These are phyloP conservation scores for Epithele typhae DNA, from an alignment of 768 basidiomycete species.

Conservation along the genomic window DNA sequence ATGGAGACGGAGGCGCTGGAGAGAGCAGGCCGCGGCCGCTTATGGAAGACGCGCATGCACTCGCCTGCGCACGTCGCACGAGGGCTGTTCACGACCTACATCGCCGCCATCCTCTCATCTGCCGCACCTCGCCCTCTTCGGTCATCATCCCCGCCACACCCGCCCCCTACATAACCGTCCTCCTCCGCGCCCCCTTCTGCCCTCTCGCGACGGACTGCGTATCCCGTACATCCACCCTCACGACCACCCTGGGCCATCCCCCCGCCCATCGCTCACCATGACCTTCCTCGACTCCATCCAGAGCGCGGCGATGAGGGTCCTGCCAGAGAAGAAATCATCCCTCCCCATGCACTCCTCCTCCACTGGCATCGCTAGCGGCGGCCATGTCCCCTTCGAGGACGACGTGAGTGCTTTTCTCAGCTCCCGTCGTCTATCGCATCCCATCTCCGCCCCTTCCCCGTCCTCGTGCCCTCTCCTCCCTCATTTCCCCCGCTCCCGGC, in stretches of 20 bases:
- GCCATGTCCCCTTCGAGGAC: constrained; percentile 58
- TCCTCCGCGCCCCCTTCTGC: neutral
- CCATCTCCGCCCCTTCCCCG: constrained; percentile 1
- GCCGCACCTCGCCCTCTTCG: neutral
- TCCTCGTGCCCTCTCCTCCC: neutral
- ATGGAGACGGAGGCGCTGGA: too few relatives aligned
- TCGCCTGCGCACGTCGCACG: too few relatives aligned
- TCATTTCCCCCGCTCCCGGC: too few relatives aligned
- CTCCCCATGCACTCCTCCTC: constrained; percentile 36
- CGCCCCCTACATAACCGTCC: neutral
- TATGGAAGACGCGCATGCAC: too few relatives aligned
- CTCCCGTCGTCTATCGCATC: constrained; percentile 2
- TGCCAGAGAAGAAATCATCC: constrained; percentile 37
- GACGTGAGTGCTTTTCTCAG: constrained; percentile 49
- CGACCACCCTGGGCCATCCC: constrained; percentile 3
- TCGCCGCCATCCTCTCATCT: neutral
- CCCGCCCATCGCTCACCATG: constrained; percentile 33
- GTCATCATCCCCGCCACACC: too few relatives aligned
- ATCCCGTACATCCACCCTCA: constrained; percentile 4
- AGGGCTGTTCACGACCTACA: constrained; percentile 14
- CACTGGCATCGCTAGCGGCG: constrained; percentile 50
- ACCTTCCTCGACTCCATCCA: constrained; percentile 54
- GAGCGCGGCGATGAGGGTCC: constrained; percentile 42
- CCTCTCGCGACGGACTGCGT: constrained; percentile 7
- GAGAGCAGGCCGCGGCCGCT: too few relatives aligned